These are phyloP conservation scores for Firmiana major DNA, from an alignment of 345 rosid species.

Conservation along the genomic window DNA sequence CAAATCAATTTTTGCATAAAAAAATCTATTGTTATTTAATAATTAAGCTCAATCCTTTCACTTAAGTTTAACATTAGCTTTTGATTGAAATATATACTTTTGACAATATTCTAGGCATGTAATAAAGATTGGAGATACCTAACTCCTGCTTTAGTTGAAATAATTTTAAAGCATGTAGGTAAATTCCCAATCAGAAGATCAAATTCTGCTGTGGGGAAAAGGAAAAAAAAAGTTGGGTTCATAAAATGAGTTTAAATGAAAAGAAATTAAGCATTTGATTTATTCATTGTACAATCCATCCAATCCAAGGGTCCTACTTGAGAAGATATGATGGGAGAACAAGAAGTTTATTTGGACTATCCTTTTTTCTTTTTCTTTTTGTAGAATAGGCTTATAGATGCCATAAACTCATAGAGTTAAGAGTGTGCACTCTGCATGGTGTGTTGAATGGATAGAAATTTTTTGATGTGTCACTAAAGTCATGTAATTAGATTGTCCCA, in stretches of 20 bases:
- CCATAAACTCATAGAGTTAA: not conserved
- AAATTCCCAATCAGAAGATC: not conserved
- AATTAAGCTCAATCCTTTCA: not conserved
- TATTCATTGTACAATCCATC: not conserved
- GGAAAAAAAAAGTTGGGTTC: not conserved
- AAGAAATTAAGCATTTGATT: not conserved
- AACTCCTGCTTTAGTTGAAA: not conserved
- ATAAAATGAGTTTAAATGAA: not conserved
- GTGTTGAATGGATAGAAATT: not conserved
- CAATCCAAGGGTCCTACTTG: conserved; percentile 1
- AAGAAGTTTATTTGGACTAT: not conserved
- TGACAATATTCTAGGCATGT: not conserved
- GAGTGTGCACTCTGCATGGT: not conserved
- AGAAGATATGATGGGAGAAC: not conserved
- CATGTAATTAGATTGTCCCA: not conserved
- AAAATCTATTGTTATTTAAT: not conserved
- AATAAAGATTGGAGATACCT: not conserved
- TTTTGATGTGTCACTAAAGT: not conserved
- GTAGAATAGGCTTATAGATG: not conserved
- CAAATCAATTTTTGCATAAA: not conserved
- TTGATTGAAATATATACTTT: not conserved
- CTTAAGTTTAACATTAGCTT: not conserved
- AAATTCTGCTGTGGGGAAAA: not conserved
- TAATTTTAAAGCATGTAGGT: not conserved
- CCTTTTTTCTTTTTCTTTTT: not conserved